Base-by-base conservation (phyloP, 2,329 filamentous ascomycete genomes). In the Beauveria sp. region DNA sequence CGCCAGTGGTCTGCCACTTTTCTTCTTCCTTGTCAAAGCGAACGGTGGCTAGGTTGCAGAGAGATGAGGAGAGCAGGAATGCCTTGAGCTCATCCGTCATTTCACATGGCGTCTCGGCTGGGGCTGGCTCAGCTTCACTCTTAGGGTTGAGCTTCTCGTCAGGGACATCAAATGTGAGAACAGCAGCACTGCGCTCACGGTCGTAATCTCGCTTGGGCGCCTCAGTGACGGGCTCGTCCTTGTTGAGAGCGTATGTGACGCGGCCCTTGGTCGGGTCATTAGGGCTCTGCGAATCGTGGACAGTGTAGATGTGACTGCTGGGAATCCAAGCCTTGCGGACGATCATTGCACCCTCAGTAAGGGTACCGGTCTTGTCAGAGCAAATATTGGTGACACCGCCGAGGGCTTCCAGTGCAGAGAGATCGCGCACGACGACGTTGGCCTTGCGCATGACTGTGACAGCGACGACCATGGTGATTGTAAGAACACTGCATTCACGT, bases 371-470 rank as follows among this genome's bases (percentile, higher is more conserved):
- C 74, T 89, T 89, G 74, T 89, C 87, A 26, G 86, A 89, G 73
- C 87, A 90, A 67, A 90, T 88, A 69, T 88, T 86, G 62, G 86
- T 89, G 26, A 90, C 86, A 49, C 85, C 87, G 14, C 88, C 88
- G 2, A 90, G 79, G 14, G 87, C 86, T 67, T 90, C 88, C 0
- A 90, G 79, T 0, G 86, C 85, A 3, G 85, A 84, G 49, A 90
- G 77, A 67, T 88, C 86, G 65, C 85, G 80, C 31, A 88, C 83
- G 59, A 88, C 83, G 48, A 88, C 85, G 64, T 88, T 83, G 42
- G 83, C 78, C 69, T 85, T 83, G 63, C 83, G 79, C 85, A 87
- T 87, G 45, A 83, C 81, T 52, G 83, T 86, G 10, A 84, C 83
- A 16, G 84, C 85, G 40, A 86, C 83, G 26, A 86, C 84, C 78